Evolutionary conservation across 2,329 filamentous ascomycete species (phyloP).

Genomic region (Ceratocystis papillata): DNA sequence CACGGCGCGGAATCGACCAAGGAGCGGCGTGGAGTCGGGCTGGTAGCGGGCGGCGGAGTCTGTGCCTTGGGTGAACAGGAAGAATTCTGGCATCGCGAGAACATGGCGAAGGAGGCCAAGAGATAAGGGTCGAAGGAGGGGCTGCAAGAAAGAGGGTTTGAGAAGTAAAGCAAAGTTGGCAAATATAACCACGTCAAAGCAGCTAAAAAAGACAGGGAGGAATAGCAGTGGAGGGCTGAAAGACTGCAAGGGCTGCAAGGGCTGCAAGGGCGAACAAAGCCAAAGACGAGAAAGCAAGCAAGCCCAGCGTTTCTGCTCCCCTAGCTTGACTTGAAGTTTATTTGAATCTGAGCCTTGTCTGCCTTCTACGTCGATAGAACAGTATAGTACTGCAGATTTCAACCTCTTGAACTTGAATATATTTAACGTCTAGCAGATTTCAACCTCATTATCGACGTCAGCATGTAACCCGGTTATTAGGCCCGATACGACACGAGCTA

Average conservation of each 20-base stretch:
- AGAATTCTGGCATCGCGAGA: slow-evolving; percentile 49
- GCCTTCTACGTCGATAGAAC: neutral
- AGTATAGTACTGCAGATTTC: neutral
- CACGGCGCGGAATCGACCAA: slow-evolving; percentile 56
- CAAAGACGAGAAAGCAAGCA: too few relatives aligned
- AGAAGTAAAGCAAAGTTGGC: neutral
- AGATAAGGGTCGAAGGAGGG: neutral
- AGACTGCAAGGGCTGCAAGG: neutral
- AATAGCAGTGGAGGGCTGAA: too few relatives aligned
- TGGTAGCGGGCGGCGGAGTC: slow-evolving; percentile 45
- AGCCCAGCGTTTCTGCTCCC: too few relatives aligned
- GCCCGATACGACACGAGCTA: neutral
- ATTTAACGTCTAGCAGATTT: too few relatives aligned
- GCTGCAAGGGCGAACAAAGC: neutral
- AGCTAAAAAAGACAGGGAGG: slow-evolving; percentile 1
- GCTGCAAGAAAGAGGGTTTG: neutral
- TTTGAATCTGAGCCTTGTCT: neutral
- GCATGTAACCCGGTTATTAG: neutral
- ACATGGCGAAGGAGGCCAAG: slow-evolving; percentile 14
- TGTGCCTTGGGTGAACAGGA: slow-evolving; percentile 55
- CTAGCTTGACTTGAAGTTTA: neutral
- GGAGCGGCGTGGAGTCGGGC: slow-evolving; percentile 47
- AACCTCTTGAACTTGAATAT: too few relatives aligned
- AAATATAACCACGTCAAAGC: slow-evolving; percentile 3
- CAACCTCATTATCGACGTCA: neutral